Percentiles rank a stretch among this genome's conserved stretches.
phyloP scores from a whole-genome alignment of 192 early-diverging fungal species.

The Coemansia sp. region DNA sequence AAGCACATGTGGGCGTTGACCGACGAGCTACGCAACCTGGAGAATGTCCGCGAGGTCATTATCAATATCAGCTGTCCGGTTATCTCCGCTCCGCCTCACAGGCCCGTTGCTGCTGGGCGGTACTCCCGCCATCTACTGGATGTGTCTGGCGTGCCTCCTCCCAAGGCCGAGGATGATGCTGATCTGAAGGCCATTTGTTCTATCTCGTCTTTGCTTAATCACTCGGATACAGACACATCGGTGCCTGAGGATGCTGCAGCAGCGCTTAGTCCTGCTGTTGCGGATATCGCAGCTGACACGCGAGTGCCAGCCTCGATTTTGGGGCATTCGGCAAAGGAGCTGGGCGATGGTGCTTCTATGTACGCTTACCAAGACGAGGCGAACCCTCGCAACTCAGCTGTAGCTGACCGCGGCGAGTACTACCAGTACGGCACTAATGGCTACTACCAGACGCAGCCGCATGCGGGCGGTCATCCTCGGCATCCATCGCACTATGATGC shows the following conservation, averaged over 20 bases:
- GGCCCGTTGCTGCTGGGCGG: not conserved
- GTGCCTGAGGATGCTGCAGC: conserved; percentile 11
- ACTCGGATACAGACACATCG: conserved; percentile 6
- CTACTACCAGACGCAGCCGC: not conserved
- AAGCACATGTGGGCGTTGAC: conserved; percentile 38
- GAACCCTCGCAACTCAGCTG: not conserved
- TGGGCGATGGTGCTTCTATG: not conserved
- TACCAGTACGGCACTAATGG: not conserved
- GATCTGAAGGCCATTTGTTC: conserved; percentile 35
- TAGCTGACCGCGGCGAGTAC: not conserved
- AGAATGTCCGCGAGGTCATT: conserved; percentile 36
- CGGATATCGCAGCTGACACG: conserved; percentile 11
- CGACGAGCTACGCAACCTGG: conserved; percentile 37
- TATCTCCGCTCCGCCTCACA: not conserved
- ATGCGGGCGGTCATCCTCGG: not conserved
- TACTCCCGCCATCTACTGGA: conserved; percentile 32
- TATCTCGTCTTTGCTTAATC: conserved; percentile 47
- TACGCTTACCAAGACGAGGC: conserved; percentile 5
- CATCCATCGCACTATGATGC: not conserved
- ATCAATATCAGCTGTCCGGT: conserved; percentile 20
- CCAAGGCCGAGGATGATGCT: conserved; percentile 23
- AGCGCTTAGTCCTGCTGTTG: not conserved
- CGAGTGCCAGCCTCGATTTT: conserved; percentile 5
- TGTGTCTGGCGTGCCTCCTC: conserved; percentile 24
- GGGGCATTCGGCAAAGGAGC: not conserved